Evolutionary conservation across 179 eudicot species (phyloP).

Genomic region (Drosera spatulata): DNA sequence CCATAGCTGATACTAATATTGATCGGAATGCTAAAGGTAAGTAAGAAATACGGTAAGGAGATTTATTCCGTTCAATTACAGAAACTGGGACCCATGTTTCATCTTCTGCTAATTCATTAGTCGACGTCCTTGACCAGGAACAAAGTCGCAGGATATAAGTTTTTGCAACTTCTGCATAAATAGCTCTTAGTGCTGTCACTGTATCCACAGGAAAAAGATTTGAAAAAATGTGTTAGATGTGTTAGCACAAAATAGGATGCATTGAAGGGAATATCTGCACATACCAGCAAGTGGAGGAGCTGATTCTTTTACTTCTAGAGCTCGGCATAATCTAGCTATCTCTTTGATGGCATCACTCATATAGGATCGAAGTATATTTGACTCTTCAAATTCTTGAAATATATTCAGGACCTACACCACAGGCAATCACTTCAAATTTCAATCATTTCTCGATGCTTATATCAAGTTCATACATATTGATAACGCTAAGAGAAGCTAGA

Average conservation of each 20-base stretch:
- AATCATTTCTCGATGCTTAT: background rate
- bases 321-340: slow-evolving; percentile 75
- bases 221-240: slow-evolving; percentile 10
- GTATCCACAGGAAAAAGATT: slow-evolving; percentile 18
- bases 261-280: slow-evolving; percentile 2
- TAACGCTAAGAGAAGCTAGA: too few species aligned
- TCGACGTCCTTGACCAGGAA: slow-evolving; percentile 88
- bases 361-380: slow-evolving; percentile 69
- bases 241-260: background rate
- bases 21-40: slow-evolving; percentile 87
- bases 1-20: slow-evolving; percentile 65
- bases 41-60: slow-evolving; percentile 79
- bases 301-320: slow-evolving; percentile 87
- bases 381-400: slow-evolving; percentile 81
- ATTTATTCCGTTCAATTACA: slow-evolving; percentile 81
- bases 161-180: slow-evolving; percentile 78
- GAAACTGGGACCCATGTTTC: slow-evolving; percentile 93
- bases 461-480: too few species aligned
- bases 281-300: slow-evolving; percentile 85
- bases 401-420: slow-evolving; percentile 59
- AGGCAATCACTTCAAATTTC: background rate
- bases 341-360: slow-evolving; percentile 84
- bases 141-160: slow-evolving; percentile 80
- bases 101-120: slow-evolving; percentile 62
- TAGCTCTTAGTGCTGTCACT: slow-evolving; percentile 66